A percentile compares a stretch with the other conserved stretches of the same genome.
These are phyloP conservation scores for Biscutella laevigata DNA, from an alignment of 441 rosid species.

Conservation along the genomic window DNA sequence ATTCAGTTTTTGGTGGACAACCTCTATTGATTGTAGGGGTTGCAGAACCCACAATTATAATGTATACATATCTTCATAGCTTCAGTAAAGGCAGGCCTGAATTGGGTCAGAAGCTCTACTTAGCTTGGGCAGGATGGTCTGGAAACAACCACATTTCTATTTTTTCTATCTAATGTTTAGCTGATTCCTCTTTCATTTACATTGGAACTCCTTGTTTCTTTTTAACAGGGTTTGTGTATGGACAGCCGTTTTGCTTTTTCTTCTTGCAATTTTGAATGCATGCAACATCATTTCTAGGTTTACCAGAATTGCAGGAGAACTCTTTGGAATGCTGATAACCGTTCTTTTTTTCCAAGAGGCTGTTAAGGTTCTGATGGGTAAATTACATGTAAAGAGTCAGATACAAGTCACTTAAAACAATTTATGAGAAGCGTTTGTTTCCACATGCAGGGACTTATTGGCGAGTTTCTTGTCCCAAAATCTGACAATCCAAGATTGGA, in stretches of 20 bases:
- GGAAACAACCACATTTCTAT: not conserved
- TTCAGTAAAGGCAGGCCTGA: slow-evolving; percentile 53
- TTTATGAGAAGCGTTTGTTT: not conserved
- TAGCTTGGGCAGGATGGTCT: slow-evolving; percentile 90
- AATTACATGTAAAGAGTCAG: not conserved
- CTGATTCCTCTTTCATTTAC: not conserved
- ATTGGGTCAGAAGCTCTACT: slow-evolving; percentile 50
- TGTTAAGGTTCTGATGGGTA: slow-evolving; percentile 43
- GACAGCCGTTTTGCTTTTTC: slow-evolving; percentile 58
- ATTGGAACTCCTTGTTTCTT: not conserved
- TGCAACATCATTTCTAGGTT: slow-evolving; percentile 55
- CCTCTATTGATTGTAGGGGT: slow-evolving; percentile 79
- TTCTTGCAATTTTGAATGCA: slow-evolving; percentile 63
- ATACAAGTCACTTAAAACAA: not conserved
- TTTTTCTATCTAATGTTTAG: not conserved
- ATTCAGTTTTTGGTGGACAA: slow-evolving; percentile 80
- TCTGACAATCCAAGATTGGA: slow-evolving; percentile 40
- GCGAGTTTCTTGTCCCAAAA: slow-evolving; percentile 57
- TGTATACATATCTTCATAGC: slow-evolving; percentile 79
- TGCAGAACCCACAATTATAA: slow-evolving; percentile 83
- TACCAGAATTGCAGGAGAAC: slow-evolving; percentile 82
- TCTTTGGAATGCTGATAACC: slow-evolving; percentile 78
- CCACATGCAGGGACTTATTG: slow-evolving; percentile 52
- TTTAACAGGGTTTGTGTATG: slow-evolving; percentile 75
- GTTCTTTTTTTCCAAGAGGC: slow-evolving; percentile 88